A percentile compares a stretch with the other conserved stretches of the same genome.
Evolutionary conservation across 2,329 filamentous ascomycete species (phyloP).

Genomic region (Exophiala sp.): DNA sequence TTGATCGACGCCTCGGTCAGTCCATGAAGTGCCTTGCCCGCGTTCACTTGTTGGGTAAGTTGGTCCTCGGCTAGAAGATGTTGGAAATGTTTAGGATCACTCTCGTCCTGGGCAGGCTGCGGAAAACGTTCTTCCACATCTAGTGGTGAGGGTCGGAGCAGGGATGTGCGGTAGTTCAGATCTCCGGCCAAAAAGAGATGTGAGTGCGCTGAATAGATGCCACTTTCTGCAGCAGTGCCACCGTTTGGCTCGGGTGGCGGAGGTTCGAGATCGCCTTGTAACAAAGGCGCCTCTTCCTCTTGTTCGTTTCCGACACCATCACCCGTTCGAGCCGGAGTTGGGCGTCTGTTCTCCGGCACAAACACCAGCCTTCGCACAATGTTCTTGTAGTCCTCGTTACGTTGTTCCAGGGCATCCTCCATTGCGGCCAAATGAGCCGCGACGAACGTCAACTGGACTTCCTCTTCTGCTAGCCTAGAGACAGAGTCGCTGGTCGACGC

Average conservation of each 20-base stretch:
- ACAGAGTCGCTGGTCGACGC: constrained; percentile 23
- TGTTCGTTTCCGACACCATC: constrained; percentile 31
- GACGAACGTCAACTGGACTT: constrained; percentile 64
- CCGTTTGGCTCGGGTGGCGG: no score
- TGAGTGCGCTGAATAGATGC: constrained; percentile 66
- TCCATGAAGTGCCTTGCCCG: constrained; percentile 68
- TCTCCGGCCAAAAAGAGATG: constrained; percentile 86
- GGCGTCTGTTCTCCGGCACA: constrained; percentile 27
- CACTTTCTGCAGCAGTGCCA: constrained; percentile 27
- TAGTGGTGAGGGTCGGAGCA: constrained; percentile 54
- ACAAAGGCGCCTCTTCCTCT: constrained; percentile 39
- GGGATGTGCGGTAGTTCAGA: constrained; percentile 85
- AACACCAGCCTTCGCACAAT: constrained; percentile 80
- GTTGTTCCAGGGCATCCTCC: constrained; percentile 67
- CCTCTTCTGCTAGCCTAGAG: constrained; percentile 19
- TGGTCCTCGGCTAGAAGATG: constrained; percentile 71
- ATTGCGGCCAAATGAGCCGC: constrained; percentile 82
- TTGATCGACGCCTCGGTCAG: constrained; percentile 65
- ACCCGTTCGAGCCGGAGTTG: neutral
- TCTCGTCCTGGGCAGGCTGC: constrained; percentile 46
- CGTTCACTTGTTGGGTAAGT: constrained; percentile 63
- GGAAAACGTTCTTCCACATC: constrained; percentile 56
- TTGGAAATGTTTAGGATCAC: constrained; percentile 57
- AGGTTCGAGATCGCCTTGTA: constrained; percentile 13
- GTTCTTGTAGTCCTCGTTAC: constrained; percentile 83